Percentiles rank a stretch among this genome's conserved stretches.
Evolutionary conservation across 1,284 basidiomycete genomes (phyloP).

Genomic region (Puccinia novopanici): DNA sequence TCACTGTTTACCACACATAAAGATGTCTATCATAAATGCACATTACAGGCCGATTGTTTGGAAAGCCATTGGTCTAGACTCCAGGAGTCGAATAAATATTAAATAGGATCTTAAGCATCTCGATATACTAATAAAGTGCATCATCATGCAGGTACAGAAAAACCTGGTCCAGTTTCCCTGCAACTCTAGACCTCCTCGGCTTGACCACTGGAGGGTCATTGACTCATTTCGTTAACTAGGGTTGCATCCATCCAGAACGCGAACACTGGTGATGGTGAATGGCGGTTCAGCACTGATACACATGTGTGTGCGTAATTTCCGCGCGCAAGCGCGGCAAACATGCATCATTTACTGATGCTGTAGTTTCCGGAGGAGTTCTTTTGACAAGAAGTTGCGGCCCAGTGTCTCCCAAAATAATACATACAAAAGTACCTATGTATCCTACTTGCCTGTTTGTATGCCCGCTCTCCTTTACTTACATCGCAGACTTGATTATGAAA

Average conservation of each 20-base stretch:
- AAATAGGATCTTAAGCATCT: no score
- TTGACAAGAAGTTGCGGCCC: neutral
- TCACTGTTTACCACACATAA: no score
- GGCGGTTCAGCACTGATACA: neutral
- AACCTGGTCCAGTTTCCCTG: neutral
- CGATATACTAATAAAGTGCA: no score
- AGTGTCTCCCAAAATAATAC: neutral
- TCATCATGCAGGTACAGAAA: neutral
- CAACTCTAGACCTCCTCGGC: constrained; percentile 2
- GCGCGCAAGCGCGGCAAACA: neutral
- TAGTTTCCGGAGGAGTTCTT: neutral
- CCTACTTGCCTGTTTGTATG: neutral
- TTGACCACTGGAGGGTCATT: neutral
- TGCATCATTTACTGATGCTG: neutral
- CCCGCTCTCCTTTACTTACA: constrained; percentile 11
- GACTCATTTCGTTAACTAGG: neutral
- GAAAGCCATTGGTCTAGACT: no score
- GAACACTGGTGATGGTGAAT: neutral
- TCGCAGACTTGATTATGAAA: neutral
- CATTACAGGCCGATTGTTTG: no score
- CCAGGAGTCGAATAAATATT: no score
- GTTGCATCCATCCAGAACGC: neutral
- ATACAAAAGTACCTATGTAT: neutral
- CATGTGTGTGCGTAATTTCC: neutral
- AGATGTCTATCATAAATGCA: no score